Evolutionary conservation across 2,329 filamentous ascomycete species (phyloP).

Genomic region (Aphanocladium album): DNA sequence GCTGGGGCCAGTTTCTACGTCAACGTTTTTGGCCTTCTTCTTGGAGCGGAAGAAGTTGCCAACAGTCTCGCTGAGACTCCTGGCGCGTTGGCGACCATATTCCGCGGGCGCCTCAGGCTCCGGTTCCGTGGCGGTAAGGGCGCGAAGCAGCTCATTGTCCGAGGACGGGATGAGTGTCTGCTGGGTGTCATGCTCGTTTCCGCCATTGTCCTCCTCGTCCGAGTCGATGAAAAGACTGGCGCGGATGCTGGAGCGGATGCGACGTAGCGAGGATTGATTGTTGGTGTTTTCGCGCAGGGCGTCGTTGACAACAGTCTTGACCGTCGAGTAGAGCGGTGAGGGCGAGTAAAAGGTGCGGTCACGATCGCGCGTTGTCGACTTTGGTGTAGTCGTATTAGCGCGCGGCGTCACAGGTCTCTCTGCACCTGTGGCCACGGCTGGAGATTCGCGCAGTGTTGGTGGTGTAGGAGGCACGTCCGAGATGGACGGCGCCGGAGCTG

Average conservation of each 20-base stretch:
- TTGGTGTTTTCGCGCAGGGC: slow-evolving; percentile 42
- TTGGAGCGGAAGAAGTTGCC: slow-evolving; percentile 35
- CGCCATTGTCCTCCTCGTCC: slow-evolving; percentile 33
- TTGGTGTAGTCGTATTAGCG: slow-evolving; percentile 23
- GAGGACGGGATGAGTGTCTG: slow-evolving; percentile 21
- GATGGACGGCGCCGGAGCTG: slow-evolving; percentile 12
- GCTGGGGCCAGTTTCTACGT: background rate
- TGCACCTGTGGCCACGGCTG: background rate
- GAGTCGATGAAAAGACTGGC: slow-evolving; percentile 49
- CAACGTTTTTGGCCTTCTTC: slow-evolving; percentile 17
- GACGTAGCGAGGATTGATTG: slow-evolving; percentile 40
- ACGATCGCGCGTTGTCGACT: slow-evolving; percentile 27
- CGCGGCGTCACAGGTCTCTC: slow-evolving; percentile 27
- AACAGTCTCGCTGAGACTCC: slow-evolving; percentile 39
- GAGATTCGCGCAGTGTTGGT: slow-evolving; percentile 7
- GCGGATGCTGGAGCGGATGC: slow-evolving; percentile 45
- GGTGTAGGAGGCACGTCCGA: slow-evolving; percentile 17
- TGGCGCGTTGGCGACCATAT: slow-evolving; percentile 26
- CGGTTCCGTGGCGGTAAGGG: slow-evolving; percentile 18
- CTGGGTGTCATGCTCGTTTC: slow-evolving; percentile 18
- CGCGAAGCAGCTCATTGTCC: slow-evolving; percentile 21
- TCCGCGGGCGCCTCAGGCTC: slow-evolving; percentile 16
- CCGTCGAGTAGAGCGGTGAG: slow-evolving; percentile 55
- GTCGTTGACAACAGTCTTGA: slow-evolving; percentile 54
- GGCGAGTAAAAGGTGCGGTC: slow-evolving; percentile 51